phyloP scores from a whole-genome alignment of 176 grass and related monocot genomes.

The Zoysia japonica region DNA sequence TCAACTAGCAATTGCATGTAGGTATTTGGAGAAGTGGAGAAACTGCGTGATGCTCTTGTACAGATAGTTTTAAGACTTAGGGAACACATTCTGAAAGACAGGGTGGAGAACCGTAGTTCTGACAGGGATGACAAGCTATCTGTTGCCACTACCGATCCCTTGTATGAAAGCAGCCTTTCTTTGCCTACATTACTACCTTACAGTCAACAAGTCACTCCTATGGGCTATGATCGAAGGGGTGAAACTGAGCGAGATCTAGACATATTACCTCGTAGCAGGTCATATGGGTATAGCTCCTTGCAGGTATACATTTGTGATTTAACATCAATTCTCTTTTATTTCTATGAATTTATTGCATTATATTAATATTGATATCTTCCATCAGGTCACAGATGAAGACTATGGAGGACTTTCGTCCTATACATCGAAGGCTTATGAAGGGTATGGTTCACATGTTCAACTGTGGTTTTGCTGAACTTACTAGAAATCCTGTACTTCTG shows the following conservation, averaged over 20 bases:
- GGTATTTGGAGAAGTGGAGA: constrained; percentile 84
- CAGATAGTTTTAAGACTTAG: constrained; percentile 90
- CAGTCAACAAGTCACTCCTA: not conserved
- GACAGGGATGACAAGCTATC: constrained; percentile 61
- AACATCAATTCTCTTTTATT: constrained; percentile 8
- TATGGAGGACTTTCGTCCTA: constrained; percentile 60
- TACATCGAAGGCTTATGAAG: constrained; percentile 66
- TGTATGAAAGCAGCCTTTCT: constrained; percentile 56
- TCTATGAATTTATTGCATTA: constrained; percentile 3
- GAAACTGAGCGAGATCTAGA: constrained; percentile 64
- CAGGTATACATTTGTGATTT: constrained; percentile 56
- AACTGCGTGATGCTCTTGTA: constrained; percentile 84
- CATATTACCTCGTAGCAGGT: constrained; percentile 51
- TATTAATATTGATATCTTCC: constrained; percentile 21
- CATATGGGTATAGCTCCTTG: constrained; percentile 74
- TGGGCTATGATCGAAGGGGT: constrained; percentile 68
- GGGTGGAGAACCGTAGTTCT: constrained; percentile 65
- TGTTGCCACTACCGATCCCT: constrained; percentile 49
- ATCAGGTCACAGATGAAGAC: constrained; percentile 63
- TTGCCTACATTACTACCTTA: constrained; percentile 60
- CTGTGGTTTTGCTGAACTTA: constrained; percentile 10
- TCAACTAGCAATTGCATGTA: constrained; percentile 32
- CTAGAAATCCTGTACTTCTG: constrained; percentile 7
- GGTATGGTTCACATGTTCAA: constrained; percentile 43
- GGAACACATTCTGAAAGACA: constrained; percentile 88